Percentiles rank a stretch among this genome's conserved stretches.
phyloP scores from a whole-genome alignment of 192 early-diverging fungal species.

The Coemansia asiatica region DNA sequence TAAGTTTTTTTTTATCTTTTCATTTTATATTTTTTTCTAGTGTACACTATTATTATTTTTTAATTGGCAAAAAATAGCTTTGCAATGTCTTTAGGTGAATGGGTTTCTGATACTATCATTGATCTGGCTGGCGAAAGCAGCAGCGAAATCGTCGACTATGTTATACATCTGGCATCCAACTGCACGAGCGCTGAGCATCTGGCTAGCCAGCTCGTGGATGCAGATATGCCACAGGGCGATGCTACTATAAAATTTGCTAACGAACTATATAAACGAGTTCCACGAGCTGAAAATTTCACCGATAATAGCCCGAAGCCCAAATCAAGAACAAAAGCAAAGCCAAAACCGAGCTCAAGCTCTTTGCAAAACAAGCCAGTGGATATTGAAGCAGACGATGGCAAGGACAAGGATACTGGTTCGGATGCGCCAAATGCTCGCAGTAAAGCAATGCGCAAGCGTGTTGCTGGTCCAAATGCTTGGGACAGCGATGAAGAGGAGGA shows the following conservation, averaged over 20 bases:
- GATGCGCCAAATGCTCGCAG: constrained; percentile 8
- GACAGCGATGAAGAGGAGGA: constrained; percentile 68
- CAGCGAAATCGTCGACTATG: constrained; percentile 49
- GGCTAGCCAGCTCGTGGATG: constrained; percentile 54
- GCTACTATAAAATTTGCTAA: constrained; percentile 61
- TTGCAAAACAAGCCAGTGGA: not conserved
- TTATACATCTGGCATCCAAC: constrained; percentile 35
- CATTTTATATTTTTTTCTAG: not conserved
- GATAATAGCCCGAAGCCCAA: not conserved
- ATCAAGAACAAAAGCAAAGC: not conserved
- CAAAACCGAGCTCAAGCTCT: not conserved
- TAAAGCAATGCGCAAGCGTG: constrained; percentile 50
- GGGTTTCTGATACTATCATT: constrained; percentile 50
- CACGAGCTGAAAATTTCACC: constrained; percentile 29
- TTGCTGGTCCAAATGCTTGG: constrained; percentile 41
- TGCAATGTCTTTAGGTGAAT: constrained; percentile 43
- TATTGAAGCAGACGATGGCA: not conserved
- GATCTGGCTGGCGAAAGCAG: constrained; percentile 47
- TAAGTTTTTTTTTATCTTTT: not conserved
- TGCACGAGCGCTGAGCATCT: constrained; percentile 48
- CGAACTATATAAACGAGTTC: constrained; percentile 64
- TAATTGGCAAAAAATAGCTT: not conserved
- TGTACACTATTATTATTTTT: not conserved
- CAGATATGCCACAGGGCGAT: constrained; percentile 63
- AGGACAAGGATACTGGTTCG: not conserved